phyloP scores from a whole-genome alignment of 1,284 basidiomycete species.

The Mycena citricolor region DNA sequence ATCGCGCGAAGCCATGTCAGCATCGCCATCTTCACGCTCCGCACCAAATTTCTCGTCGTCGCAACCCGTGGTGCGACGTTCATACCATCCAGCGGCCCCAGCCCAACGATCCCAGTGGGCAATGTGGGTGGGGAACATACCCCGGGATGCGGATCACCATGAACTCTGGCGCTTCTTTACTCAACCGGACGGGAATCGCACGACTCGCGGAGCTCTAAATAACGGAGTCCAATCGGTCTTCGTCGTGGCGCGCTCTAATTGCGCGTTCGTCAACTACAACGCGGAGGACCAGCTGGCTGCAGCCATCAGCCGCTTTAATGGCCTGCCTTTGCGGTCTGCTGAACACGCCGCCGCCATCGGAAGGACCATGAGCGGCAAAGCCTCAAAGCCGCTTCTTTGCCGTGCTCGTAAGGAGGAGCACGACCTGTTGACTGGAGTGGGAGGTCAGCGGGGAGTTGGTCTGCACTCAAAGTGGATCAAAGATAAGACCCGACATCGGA shows the following conservation, averaged over 20 bases:
- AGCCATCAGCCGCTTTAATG: conserved; percentile 75
- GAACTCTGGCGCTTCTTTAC: conserved; percentile 89
- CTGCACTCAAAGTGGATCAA: conserved; percentile 85
- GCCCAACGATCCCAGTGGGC: conserved; percentile 85
- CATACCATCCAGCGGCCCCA: conserved; percentile 64
- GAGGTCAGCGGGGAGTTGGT: conserved; percentile 83
- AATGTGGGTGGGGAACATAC: conserved; percentile 93
- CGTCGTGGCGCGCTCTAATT: conserved; percentile 87
- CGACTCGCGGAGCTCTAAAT: too few relatives aligned
- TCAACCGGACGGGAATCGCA: too few relatives aligned
- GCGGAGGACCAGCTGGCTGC: conserved; percentile 60
- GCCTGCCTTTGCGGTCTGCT: conserved; percentile 58
- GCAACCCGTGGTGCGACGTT: conserved; percentile 36
- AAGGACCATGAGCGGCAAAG: too few relatives aligned
- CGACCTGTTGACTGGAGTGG: conserved; percentile 86
- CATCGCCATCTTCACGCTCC: too few relatives aligned
- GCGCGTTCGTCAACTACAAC: too few relatives aligned
- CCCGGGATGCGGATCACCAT: conserved; percentile 79
- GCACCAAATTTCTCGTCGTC: too few relatives aligned
- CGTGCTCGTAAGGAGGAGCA: conserved; percentile 81
- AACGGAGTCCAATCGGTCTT: conserved; percentile 89
- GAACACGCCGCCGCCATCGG: too few relatives aligned
- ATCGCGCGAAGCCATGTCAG: too few relatives aligned
- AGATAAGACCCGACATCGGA: conserved; percentile 39
- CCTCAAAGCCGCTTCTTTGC: conserved; percentile 81